Conservation (phyloP, 495 filamentous ascomycete species). For the Aspergillus avenaceus region DNA sequence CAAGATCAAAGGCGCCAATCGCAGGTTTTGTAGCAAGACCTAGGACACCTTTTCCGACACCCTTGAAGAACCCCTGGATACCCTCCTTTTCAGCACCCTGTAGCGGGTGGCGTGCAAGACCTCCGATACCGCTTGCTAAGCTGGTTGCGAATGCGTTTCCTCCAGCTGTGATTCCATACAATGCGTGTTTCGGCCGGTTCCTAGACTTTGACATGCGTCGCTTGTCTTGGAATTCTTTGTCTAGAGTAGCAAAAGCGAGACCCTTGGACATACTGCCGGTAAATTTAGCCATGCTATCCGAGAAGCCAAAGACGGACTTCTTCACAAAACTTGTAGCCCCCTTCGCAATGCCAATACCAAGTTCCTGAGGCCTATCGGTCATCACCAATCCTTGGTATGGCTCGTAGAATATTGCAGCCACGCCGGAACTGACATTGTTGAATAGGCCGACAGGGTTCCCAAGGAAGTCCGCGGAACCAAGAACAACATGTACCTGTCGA, state of each 20-base stretch:
- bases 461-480: conserved; percentile 97
- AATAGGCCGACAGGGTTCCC: conserved; percentile 97
- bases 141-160: conserved; percentile 92
- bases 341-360: conserved; percentile 92
- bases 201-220: conserved; percentile 89
- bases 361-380: conserved; percentile 89
- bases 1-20: conserved; percentile 94
- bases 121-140: conserved; percentile 88
- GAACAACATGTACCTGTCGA: conserved; percentile 92
- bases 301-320: conserved; percentile 96
- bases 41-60: conserved; percentile 90
- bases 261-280: conserved; percentile 96
- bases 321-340: conserved; percentile 96
- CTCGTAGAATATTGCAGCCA: conserved; percentile 98
- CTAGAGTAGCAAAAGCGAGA: conserved; percentile 87
- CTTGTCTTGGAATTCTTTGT: conserved; percentile 97
- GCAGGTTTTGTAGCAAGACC: conserved; percentile 94
- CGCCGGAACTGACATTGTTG: conserved; percentile 95
- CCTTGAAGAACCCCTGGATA: conserved; percentile 89
- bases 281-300: conserved; percentile 92
- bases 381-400: conserved; percentile 96
- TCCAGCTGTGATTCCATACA: conserved; percentile 93
- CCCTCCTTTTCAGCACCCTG: conserved; percentile 97
- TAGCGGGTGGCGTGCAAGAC: conserved; percentile 85
- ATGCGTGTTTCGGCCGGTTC: conserved; percentile 92